phyloP scores from a whole-genome alignment of 1,284 basidiomycete species.

The Austroboletus novae-zelandiae region DNA sequence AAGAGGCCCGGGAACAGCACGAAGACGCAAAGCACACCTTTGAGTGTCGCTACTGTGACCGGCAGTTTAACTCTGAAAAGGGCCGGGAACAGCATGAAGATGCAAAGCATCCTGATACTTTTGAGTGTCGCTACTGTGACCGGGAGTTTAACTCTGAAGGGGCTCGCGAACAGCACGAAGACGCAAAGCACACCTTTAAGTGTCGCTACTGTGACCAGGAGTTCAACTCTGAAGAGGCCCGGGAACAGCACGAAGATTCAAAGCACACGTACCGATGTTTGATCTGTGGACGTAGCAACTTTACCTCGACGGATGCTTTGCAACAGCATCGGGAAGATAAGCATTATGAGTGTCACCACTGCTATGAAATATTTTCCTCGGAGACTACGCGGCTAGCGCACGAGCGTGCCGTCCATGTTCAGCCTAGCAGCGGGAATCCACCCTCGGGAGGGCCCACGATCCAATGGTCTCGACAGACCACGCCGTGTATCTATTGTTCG shows the following conservation, averaged over 20 bases:
- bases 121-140: slow-evolving; percentile 14
- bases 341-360: slow-evolving; percentile 1
- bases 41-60: slow-evolving; percentile 20
- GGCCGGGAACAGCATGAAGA: slow-evolving; percentile 12
- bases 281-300: slow-evolving; percentile 9
- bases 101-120: slow-evolving; percentile 1
- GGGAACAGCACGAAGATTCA: slow-evolving; percentile 10
- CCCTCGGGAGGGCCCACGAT: slow-evolving; percentile 8
- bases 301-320: slow-evolving; percentile 4
- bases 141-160: slow-evolving; percentile 9
- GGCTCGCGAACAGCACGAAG: neutral
- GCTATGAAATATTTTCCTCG: neutral
- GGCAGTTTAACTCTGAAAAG: slow-evolving; percentile 6
- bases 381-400: slow-evolving; percentile 1
- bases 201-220: slow-evolving; percentile 18
- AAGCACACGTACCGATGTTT: slow-evolving; percentile 1
- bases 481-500: slow-evolving; percentile 16
- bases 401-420: slow-evolving; percentile 3
- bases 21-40: slow-evolving; percentile 3
- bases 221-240: slow-evolving; percentile 7
- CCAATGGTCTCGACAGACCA: too few species aligned
- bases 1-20: slow-evolving; percentile 6
- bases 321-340: slow-evolving; percentile 9
- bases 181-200: neutral
- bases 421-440: too few species aligned